Evolutionary conservation across 257 asterid genomes (phyloP).

Genomic region (Lycium barbarum): DNA sequence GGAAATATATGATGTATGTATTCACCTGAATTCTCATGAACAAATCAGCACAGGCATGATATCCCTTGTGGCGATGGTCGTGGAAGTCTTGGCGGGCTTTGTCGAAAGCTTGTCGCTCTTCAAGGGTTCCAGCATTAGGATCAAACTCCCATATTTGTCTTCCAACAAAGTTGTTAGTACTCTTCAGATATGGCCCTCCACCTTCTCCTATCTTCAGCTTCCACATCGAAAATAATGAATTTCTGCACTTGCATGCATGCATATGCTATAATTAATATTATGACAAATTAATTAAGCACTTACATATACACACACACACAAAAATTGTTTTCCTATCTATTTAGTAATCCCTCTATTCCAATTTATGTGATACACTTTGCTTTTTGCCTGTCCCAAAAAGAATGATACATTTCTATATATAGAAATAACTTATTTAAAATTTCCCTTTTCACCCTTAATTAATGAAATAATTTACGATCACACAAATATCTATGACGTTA

Average conservation of each 20-base stretch:
- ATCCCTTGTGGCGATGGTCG: slow-evolving; percentile 50
- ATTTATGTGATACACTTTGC: too few species aligned
- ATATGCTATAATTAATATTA: not conserved
- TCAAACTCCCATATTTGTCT: slow-evolving; percentile 69
- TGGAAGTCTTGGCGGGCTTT: slow-evolving; percentile 50
- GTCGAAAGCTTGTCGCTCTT: slow-evolving; percentile 44
- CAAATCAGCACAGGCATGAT: slow-evolving; percentile 55
- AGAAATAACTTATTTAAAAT: too few species aligned
- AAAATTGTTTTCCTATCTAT: too few species aligned
- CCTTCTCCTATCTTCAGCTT: slow-evolving; percentile 66
- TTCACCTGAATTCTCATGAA: slow-evolving; percentile 61
- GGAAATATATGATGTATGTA: too few species aligned
- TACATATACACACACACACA: too few species aligned
- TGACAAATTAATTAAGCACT: not conserved
- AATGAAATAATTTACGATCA: too few species aligned
- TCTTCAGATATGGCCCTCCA: slow-evolving; percentile 52
- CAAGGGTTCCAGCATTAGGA: slow-evolving; percentile 50
- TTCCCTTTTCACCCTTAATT: too few species aligned
- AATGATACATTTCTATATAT: too few species aligned
- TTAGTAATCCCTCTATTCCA: too few species aligned
- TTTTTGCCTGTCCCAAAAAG: too few species aligned
- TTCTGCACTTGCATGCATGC: not conserved
- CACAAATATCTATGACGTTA: too few species aligned
- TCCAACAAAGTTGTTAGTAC: slow-evolving; percentile 63
- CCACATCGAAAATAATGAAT: slow-evolving; percentile 47